Evolutionary conservation across 1,139 yeast species (phyloP).

Genomic region (Candida pseudoviswanathii): DNA sequence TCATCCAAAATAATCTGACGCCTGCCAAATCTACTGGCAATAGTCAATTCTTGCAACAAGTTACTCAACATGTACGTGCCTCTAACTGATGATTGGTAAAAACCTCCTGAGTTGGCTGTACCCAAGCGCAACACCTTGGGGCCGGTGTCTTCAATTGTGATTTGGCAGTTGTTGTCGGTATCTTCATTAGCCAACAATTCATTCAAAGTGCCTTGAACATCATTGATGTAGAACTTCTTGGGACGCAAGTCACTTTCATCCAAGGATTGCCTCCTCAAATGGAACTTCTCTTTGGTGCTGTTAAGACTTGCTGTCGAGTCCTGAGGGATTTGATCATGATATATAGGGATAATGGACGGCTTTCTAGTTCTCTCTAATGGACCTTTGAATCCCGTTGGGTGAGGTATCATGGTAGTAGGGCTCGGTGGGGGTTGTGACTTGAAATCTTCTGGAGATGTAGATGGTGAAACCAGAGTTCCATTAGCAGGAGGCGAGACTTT

Average conservation of each 20-base stretch:
- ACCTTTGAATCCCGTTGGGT: constrained; percentile 8
- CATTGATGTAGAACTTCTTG: constrained; percentile 68
- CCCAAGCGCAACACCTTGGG: constrained; percentile 88
- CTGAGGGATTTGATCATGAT: constrained; percentile 22
- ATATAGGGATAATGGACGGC: constrained; percentile 40
- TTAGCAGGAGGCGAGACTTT: neutral
- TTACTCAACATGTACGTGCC: constrained; percentile 94
- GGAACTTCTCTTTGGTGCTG: constrained; percentile 15
- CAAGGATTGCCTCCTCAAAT: constrained; percentile 61
- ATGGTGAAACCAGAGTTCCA: neutral
- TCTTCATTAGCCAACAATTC: constrained; percentile 78
- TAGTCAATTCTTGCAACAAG: constrained; percentile 83
- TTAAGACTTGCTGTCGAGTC: constrained; percentile 13
- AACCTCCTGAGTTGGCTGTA: constrained; percentile 84
- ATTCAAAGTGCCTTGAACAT: constrained; percentile 72
- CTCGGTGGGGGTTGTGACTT: neutral
- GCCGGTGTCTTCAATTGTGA: constrained; percentile 89
- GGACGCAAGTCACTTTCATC: constrained; percentile 54
- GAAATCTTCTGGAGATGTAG: no score
- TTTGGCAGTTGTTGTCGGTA: constrained; percentile 83
- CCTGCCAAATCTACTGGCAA: constrained; percentile 81
- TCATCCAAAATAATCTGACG: constrained; percentile 80
- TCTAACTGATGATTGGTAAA: constrained; percentile 67
- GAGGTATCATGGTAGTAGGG: constrained; percentile 7
- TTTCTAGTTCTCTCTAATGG: constrained; percentile 16